Evolutionary conservation across 2,329 filamentous ascomycete species (phyloP).

Genomic region (Aspergillus quadrilineatus): DNA sequence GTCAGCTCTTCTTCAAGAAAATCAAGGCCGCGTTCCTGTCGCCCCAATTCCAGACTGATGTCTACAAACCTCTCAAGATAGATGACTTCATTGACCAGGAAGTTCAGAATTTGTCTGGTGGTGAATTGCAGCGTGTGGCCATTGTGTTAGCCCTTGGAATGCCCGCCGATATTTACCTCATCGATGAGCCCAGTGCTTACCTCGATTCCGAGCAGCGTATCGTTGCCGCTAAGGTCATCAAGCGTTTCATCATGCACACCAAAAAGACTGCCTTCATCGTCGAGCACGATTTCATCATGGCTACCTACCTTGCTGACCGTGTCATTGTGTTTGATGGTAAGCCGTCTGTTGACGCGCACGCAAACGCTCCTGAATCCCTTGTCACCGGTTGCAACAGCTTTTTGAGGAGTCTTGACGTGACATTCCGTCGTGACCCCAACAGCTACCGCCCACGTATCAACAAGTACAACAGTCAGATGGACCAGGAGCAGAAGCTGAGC

Average conservation of each 20-base stretch:
- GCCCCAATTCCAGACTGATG: constrained; percentile 98
- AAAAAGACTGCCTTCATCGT: constrained; percentile 99
- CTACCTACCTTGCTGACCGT: constrained; percentile 77
- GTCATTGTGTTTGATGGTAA: constrained; percentile 98
- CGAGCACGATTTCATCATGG: constrained; percentile 99
- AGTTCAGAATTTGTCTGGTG: constrained; percentile 97
- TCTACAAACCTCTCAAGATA: constrained; percentile 98
- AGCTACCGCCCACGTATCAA: constrained; percentile 98
- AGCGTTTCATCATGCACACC: constrained; percentile 99
- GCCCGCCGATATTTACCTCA: constrained; percentile 96
- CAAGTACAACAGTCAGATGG: constrained; percentile 91
- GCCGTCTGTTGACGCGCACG: constrained; percentile 82
- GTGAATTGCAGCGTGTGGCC: constrained; percentile 98
- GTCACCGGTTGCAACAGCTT: constrained; percentile 96
- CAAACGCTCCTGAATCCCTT: constrained; percentile 86
- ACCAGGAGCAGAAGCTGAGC: constrained; percentile 91
- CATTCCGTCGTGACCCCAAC: constrained; percentile 95
- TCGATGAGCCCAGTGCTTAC: constrained; percentile 96
- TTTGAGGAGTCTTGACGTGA: constrained; percentile 94
- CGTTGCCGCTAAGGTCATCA: constrained; percentile 93
- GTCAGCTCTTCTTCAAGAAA: constrained; percentile 99
- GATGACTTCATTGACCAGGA: constrained; percentile 99
- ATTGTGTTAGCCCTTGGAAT: constrained; percentile 95
- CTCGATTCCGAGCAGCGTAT: constrained; percentile 99
- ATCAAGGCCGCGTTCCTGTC: constrained; percentile 96